phyloP scores from a whole-genome alignment of 176 grass and related monocot genomes.

The Ampelocalamus luodianensis region DNA sequence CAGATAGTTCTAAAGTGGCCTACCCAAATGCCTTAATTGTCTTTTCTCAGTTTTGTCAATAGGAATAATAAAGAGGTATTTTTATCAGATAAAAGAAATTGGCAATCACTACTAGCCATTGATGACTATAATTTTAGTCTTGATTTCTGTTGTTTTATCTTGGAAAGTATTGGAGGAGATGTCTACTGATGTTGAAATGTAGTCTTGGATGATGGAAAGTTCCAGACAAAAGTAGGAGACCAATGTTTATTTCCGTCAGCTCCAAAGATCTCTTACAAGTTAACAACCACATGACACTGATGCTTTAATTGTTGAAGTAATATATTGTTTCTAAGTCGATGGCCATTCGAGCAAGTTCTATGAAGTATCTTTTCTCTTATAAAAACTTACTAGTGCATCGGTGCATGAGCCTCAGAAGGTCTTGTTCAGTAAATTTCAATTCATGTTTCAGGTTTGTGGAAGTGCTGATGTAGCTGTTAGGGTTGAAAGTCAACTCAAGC shows the following conservation, averaged over 20 bases:
- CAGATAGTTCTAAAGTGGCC: neutral
- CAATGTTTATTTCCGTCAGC: neutral
- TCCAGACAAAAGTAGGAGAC: neutral
- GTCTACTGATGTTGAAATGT: neutral
- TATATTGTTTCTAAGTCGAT: constrained; percentile 19
- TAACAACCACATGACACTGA: neutral
- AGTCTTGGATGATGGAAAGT: neutral
- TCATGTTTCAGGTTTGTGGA: constrained; percentile 75
- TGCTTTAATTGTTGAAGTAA: constrained; percentile 17
- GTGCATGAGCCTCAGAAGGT: neutral
- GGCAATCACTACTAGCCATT: constrained; percentile 2
- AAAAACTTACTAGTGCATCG: neutral
- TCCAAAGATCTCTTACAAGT: neutral
- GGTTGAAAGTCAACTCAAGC: constrained; percentile 99
- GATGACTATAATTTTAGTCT: constrained; percentile 19
- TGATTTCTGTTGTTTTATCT: neutral
- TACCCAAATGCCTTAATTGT: neutral
- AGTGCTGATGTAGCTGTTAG: constrained; percentile 75
- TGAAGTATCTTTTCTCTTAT: neutral
- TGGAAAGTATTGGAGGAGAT: constrained; percentile 1
- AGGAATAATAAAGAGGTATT: neutral
- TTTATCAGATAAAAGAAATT: constrained; percentile 4
- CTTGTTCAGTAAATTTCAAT: constrained; percentile 24
- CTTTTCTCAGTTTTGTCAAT: neutral
- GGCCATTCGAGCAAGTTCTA: neutral